Evolutionary conservation across 352 stramenopile genomes (phyloP), one percentile per base, ranked within the genome.

Genomic region (Phytophthora macrochlamydospora): DNA sequence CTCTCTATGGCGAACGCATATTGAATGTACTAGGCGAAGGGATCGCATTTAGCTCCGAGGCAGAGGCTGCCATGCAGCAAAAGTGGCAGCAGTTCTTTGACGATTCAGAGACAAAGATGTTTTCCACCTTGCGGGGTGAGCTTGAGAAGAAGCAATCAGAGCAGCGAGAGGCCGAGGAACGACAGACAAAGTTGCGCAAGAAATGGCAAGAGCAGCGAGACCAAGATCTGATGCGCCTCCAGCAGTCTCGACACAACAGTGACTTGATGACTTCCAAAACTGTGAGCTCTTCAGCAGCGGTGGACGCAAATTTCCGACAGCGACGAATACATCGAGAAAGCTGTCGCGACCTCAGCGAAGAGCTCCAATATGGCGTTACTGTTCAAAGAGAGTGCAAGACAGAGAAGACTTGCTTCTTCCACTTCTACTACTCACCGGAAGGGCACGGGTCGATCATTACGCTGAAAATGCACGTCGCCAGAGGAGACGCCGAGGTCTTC

Each of bases 11-110:
- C 2, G 76, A 72, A 12, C 65, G 67, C 2, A 38, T 65, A 18
- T 30, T 65, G 4, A 67, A 78, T 29, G 52, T 60, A 24, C 49
- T 89, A 4, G 79, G 75, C 4, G 82, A 82, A 33, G 79, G 69
- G 1, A 83, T 92, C n/a, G 73, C 62, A 2, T 77, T 91, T 13
- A 84, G 63, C 31, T n/a, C 58, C 0, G 82, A 92, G 29, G 70
- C 67, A 0, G 80, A 91, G 62, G 65, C 56, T 28, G 40, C 64
- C 3, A 83, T 85, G 76, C 68, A 85, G 32, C 69, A 79, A 6
- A 89, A 85, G 52, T 92, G 82, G 84, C 43, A 73, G n/a, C 54
- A 75, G 6, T 84, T 90, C 51, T 92, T 92, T 52, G 61, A 55
- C 7, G 64, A 81, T 11, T 81, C 82, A 0, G 84, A 92, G 50